phyloP scores from a whole-genome alignment of 441 rosid genomes.

The Oxalis stricta region DNA sequence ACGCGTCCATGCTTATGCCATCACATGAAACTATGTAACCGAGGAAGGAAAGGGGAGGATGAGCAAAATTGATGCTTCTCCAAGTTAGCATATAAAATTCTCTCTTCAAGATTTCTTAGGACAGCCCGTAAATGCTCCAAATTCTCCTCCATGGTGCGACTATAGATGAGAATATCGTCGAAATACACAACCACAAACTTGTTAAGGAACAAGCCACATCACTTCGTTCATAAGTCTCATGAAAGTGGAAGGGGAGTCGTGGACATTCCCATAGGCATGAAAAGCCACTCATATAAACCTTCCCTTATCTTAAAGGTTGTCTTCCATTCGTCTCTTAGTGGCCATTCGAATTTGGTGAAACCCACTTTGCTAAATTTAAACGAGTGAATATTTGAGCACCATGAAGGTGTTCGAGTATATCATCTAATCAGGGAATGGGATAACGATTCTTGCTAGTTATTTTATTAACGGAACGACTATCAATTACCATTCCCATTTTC shows the following conservation, averaged over 20 bases:
- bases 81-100: neutral
- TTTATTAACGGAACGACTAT: neutral
- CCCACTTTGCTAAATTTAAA: neutral
- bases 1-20: neutral
- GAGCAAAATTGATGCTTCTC: neutral
- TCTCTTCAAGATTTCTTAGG: neutral
- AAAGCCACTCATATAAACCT: neutral
- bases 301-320: neutral
- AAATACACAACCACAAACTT: neutral
- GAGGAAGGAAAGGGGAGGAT: neutral
- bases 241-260: neutral
- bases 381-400: neutral
- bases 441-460: neutral
- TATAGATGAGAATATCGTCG: neutral
- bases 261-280: neutral
- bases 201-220: neutral
- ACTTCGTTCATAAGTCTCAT: neutral
- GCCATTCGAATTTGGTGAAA: neutral
- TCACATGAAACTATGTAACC: neutral
- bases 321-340: neutral
- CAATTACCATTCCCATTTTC: too few relatives aligned
- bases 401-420: neutral
- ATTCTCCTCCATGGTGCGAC: neutral
- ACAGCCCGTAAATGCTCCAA: neutral
- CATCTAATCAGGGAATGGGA: neutral